Evolutionary conservation across 164 flowering plant genomes (phyloP), one percentile per base, ranked within the genome.

Genomic region (Vitis rupestris): DNA sequence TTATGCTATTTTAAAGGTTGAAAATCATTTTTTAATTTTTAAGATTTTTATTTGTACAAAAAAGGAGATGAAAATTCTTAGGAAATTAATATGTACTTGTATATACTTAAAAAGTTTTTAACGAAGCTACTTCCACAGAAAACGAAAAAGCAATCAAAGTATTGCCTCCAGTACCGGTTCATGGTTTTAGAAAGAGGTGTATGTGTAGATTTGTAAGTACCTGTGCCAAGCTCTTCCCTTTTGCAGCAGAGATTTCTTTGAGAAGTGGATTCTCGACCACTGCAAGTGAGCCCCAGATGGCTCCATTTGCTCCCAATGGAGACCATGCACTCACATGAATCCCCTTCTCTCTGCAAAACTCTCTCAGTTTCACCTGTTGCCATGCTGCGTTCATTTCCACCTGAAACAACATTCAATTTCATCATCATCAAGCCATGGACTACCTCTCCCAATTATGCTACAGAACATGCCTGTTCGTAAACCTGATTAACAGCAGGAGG

Each of bases 401-500:
- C 81, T 81, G 51, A 10, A 31, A 68, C 3, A 59, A 16, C 27
- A 23, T 23, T 23, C 27, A 23, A 31, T 9, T 2, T 19, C 23
- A 19, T 19, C 27, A 23, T 23, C 27, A 23, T 23, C 27, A 23
- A 23, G 27, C 27, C 27, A 23, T 23, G 27, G 2, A 23, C 27
- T 23, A 23, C 27, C 27, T 23, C 27, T 23, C 27, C 27, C 27
- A 23, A 23, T 23, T 23, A 23, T 23, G 27, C 27, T 23, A 23
- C 27, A 23, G 27, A 23, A 23, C 27, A 23, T 23, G 27, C 27
- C 27, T 23, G 27, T 23, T 23, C 27, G 7, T 55, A 7, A 23
- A 77, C 80, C 69, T 76, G 78, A 47, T 80, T 74, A 3, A 80
- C 80, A 14, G 80, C 78, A 8, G 82, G 80, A 55, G 71, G 80